Evolutionary conservation across 495 filamentous ascomycete genomes (phyloP).

Genomic region (Penicillium bovifimosum): DNA sequence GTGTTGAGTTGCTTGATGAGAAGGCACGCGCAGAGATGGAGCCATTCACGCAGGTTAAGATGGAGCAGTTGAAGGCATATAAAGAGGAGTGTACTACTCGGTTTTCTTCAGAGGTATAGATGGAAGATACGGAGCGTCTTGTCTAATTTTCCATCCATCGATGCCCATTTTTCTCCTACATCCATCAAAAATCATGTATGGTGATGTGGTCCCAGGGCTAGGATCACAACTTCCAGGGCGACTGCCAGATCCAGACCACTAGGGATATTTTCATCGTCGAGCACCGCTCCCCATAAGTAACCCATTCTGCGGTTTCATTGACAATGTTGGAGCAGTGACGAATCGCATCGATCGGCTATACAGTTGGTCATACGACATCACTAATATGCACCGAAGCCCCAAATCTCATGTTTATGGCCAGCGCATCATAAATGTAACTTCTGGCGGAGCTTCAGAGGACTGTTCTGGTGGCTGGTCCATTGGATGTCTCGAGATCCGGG

Average conservation of each 20-base stretch:
- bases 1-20: constrained; percentile 29
- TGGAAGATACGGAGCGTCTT: neutral
- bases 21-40: constrained; percentile 27
- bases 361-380: neutral
- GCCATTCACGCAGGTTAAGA: constrained; percentile 22
- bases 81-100: constrained; percentile 27
- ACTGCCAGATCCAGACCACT: no score
- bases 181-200: no score
- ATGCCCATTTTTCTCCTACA: no score
- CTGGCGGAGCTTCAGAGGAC: neutral
- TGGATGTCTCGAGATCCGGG: neutral
- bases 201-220: no score
- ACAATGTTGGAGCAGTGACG: neutral
- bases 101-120: constrained; percentile 13
- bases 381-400: neutral
- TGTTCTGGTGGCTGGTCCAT: no score
- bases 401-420: neutral
- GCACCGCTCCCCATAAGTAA: no score
- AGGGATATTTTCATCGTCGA: no score
- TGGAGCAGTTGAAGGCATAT: constrained; percentile 30
- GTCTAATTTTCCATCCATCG: neutral
- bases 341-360: neutral
- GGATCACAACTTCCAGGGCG: no score
- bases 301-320: no score
- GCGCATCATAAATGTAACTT: neutral